These are phyloP conservation scores for sorghum (Sorghum bicolor) DNA, from an alignment of 176 grass and related monocot species.

Conservation along the genomic window DNA sequence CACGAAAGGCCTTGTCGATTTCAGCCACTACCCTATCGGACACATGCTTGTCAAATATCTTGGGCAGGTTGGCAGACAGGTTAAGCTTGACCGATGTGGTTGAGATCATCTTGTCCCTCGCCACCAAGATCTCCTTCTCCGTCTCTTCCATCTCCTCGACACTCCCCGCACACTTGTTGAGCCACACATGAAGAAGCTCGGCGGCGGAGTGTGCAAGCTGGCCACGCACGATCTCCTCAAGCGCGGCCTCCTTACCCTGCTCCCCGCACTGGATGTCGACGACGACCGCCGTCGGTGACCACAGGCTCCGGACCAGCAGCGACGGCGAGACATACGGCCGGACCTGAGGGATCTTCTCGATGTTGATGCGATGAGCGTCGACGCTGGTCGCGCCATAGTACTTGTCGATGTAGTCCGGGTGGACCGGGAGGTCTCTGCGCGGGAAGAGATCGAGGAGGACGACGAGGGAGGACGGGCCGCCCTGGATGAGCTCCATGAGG, in stretches of 20 bases:
- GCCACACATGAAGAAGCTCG: constrained; percentile 47
- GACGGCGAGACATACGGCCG: constrained; percentile 46
- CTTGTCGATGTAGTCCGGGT: constrained; percentile 44
- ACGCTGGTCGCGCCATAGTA: constrained; percentile 41
- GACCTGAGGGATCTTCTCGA: constrained; percentile 44
- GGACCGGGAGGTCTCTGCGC: constrained; percentile 50
- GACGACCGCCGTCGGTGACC: constrained; percentile 50
- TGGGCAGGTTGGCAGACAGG: constrained; percentile 50
- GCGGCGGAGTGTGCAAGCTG: neutral
- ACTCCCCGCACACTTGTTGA: constrained; percentile 26
- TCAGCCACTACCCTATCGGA: constrained; percentile 40
- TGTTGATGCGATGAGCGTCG: constrained; percentile 29
- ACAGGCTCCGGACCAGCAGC: constrained; percentile 47
- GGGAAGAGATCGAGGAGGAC: constrained; percentile 65
- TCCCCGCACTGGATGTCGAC: constrained; percentile 54
- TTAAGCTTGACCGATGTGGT: constrained; percentile 46
- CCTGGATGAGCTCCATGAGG: constrained; percentile 57
- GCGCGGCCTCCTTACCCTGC: constrained; percentile 31
- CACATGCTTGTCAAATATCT: constrained; percentile 47
- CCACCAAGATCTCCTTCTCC: constrained; percentile 38
- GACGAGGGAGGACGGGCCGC: constrained; percentile 38
- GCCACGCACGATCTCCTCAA: constrained; percentile 18
- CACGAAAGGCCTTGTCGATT: constrained; percentile 48
- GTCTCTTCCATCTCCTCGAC: constrained; percentile 22
- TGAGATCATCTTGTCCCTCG: constrained; percentile 46